phyloP scores from a whole-genome alignment of 352 stramenopile species.

The Phytophthora macrochlamydospora region DNA sequence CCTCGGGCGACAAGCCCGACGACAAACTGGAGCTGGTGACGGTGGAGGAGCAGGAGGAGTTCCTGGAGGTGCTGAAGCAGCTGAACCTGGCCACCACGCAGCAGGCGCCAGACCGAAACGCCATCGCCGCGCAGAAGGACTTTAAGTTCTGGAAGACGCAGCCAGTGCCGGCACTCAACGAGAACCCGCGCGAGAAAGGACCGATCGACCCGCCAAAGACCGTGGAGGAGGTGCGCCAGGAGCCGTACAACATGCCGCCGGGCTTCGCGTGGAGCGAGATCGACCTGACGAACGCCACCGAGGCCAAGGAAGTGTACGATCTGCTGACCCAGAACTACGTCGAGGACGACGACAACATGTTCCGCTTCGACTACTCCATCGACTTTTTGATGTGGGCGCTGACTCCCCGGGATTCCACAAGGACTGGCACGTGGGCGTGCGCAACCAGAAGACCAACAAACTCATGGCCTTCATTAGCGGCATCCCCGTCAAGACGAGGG shows the following conservation, averaged over 20 bases:
- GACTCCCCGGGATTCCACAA: slow-evolving; percentile 93
- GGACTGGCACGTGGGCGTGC: slow-evolving; percentile 96
- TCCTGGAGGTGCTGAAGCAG: slow-evolving; percentile 72
- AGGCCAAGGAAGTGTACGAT: slow-evolving; percentile 96
- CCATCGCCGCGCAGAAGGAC: slow-evolving; percentile 46
- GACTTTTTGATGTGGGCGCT: slow-evolving; percentile 93
- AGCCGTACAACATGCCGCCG: slow-evolving; percentile 96
- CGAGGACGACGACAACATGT: slow-evolving; percentile 99
- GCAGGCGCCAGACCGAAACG: slow-evolving; percentile 18
- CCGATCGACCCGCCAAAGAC: slow-evolving; percentile 95
- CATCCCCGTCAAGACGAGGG: slow-evolving; percentile 91
- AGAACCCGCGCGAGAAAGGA: slow-evolving; percentile 80
- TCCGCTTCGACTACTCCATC: slow-evolving; percentile 95
- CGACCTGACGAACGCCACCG: slow-evolving; percentile 83
- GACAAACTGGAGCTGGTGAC: slow-evolving; percentile 53
- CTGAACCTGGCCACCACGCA: slow-evolving; percentile 47
- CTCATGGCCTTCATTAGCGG: slow-evolving; percentile 98
- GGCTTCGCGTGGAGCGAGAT: slow-evolving; percentile 96
- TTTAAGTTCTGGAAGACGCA: slow-evolving; percentile 96
- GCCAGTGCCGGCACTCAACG: slow-evolving; percentile 77
- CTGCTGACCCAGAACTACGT: slow-evolving; percentile 99
- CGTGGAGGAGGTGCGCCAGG: slow-evolving; percentile 88
- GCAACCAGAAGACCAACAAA: slow-evolving; percentile 91
- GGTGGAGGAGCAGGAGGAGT: slow-evolving; percentile 76
- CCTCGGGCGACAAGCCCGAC: slow-evolving; percentile 15